Conservation (phyloP, 2,329 filamentous ascomycete genomes). For the Lasiodiplodia hormozganensis region DNA sequence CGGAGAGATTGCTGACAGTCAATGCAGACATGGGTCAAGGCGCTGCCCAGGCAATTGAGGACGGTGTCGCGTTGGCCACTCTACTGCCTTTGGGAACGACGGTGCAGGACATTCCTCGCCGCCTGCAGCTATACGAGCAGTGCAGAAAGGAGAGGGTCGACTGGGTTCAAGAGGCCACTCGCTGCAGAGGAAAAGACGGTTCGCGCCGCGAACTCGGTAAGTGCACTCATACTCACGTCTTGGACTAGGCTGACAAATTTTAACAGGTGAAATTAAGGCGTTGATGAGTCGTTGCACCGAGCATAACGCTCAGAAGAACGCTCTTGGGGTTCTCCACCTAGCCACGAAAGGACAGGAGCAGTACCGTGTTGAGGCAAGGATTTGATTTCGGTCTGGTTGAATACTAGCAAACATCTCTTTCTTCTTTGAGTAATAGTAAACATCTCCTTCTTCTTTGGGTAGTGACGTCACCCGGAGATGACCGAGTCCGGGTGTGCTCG, state of each 20-base stretch:
- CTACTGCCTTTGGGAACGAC: slow-evolving; percentile 43
- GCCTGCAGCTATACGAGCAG: slow-evolving; percentile 66
- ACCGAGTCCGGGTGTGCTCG: background rate
- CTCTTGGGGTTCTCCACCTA: background rate
- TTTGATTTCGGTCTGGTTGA: background rate
- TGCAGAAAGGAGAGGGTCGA: slow-evolving; percentile 65
- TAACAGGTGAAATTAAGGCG: background rate
- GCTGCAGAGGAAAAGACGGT: slow-evolving; percentile 58
- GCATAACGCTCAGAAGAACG: background rate
- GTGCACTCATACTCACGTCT: background rate
- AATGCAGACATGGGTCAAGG: slow-evolving; percentile 64
- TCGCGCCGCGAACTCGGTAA: background rate
- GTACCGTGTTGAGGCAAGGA: background rate
- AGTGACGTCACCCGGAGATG: slow-evolving; percentile 4
- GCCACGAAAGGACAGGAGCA: background rate
- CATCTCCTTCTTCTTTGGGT: too few relatives aligned
- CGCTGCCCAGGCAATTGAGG: slow-evolving; percentile 70
- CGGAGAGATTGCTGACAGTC: background rate
- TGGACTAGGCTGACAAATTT: background rate
- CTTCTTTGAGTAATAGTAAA: too few relatives aligned
- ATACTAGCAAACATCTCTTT: too few relatives aligned
- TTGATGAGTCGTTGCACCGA: background rate
- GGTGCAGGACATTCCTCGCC: slow-evolving; percentile 40
- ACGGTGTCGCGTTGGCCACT: slow-evolving; percentile 65
- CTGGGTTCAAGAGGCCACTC: slow-evolving; percentile 64